Evolutionary conservation across 2,329 filamentous ascomycete genomes (phyloP), one percentile per base, ranked within the genome.

Genomic region (Lizonia empirigonia): DNA sequence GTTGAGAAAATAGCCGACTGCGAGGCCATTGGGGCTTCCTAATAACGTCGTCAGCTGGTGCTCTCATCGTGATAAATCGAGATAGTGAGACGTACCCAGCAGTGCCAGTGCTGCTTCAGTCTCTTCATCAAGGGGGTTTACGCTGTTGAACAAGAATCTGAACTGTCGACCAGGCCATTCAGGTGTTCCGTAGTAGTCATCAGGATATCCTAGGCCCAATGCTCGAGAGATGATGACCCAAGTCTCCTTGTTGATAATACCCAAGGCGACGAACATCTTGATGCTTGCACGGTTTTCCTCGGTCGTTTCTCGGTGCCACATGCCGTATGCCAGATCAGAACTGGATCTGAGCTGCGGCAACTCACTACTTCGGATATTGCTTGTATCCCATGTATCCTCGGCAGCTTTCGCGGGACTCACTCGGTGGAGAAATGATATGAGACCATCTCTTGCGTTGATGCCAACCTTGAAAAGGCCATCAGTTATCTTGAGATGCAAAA

Each of bases 41-140:
- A 47, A 6, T 18, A 34, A 9, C 4, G 12, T 8, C 27, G 8
- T 29, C 13, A 27, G 13, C 13, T 29, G n/a, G 27, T 4, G n/a
- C n/a, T n/a, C 4, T 27, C 10, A 8, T 27, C 9, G 27, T n/a
- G 3, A 6, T 8, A 27, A 10, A 10, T 2, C 10, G 15, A 12
- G 4, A 7, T 5, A 16, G 2, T 10, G 0, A 7, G 12, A 23
- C 35, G 7, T 41, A 1, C 50, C 53, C 0, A 60, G 23, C 4
- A 62, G 38, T 1, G 56, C 56, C 39, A 44, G 50, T 4, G 32
- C 41, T 20, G 32, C 24, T 15, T 45, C 41, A 6, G 24, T 27
- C 2, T 20, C 26, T 2, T 29, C n/a, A 7, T 45, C 16, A 19
- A 37, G 30, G 6, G 12, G 19, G 6, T n/a, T n/a, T n/a, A n/a